These are phyloP conservation scores for Trifolium subterraneum DNA, from an alignment of 306 rosid species.

Conservation along the genomic window DNA sequence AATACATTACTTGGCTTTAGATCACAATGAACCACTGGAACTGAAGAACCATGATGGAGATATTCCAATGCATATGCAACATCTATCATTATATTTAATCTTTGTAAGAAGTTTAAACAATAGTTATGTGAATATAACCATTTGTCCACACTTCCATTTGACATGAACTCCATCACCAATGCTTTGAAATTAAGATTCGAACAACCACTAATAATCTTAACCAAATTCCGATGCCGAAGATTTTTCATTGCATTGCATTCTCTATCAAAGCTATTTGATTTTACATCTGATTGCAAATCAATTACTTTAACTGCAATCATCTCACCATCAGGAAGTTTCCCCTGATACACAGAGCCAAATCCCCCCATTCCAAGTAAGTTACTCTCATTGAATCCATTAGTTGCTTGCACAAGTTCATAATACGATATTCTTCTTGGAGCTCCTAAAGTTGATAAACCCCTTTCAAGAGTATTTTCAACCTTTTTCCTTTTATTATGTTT, in stretches of 20 bases:
- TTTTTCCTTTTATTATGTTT: not conserved
- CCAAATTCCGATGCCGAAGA: constrained; percentile 38
- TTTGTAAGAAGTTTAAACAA: not conserved
- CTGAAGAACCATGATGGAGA: constrained; percentile 39
- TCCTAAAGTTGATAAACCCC: not conserved
- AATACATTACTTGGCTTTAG: constrained; percentile 51
- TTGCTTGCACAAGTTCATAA: constrained; percentile 24
- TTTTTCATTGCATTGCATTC: constrained; percentile 41
- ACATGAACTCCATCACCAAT: no score
- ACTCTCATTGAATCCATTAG: constrained; percentile 4
- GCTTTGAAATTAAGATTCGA: constrained; percentile 33
- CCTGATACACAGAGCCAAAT: constrained; percentile 28
- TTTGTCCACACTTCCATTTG: constrained; percentile 26
- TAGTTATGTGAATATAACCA: constrained; percentile 37
- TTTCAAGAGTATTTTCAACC: not conserved
- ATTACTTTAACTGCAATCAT: constrained; percentile 39
- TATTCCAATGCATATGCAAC: constrained; percentile 20
- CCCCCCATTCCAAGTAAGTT: constrained; percentile 38
- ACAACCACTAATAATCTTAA: constrained; percentile 1
- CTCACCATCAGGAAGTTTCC: constrained; percentile 26
- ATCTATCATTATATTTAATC: constrained; percentile 35
- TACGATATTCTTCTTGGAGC: constrained; percentile 28
- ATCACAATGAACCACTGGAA: constrained; percentile 49
- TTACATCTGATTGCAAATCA: constrained; percentile 1
- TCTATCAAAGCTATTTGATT: not conserved